Evolutionary conservation across 768 basidiomycete genomes (phyloP).

Genomic region (Austroboletus eburneus): DNA sequence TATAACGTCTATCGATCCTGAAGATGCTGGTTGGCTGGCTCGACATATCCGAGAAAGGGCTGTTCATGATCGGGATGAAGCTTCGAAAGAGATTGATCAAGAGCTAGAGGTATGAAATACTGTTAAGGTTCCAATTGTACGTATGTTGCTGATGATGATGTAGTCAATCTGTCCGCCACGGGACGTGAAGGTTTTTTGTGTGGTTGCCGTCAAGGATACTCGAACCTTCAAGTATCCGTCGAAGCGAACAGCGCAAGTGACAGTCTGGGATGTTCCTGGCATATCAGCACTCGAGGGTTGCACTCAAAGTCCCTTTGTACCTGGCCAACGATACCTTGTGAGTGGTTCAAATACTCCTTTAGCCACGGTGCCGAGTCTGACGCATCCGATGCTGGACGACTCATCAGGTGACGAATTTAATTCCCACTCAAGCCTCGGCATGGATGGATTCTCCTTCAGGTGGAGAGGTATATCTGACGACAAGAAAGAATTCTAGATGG

Average conservation of each 20-base stretch:
- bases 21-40: conserved; percentile 63
- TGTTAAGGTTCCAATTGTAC: not conserved
- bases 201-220: conserved; percentile 65
- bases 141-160: conserved; percentile 5
- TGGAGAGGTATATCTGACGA: conserved; percentile 68
- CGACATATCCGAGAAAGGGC: conserved; percentile 46
- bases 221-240: conserved; percentile 47
- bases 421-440: conserved; percentile 61
- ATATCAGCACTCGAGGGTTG: conserved; percentile 49
- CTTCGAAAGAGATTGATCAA: conserved; percentile 59
- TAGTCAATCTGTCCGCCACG: conserved; percentile 67
- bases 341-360: conserved; percentile 16
- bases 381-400: not conserved
- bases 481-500: conserved; percentile 65
- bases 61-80: conserved; percentile 45
- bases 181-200: conserved; percentile 70
- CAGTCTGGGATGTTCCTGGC: conserved; percentile 73
- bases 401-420: conserved; percentile 53
- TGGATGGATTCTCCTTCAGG: conserved; percentile 65
- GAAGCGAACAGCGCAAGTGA: conserved; percentile 67
- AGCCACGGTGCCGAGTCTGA: not conserved
- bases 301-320: conserved; percentile 46
- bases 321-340: conserved; percentile 68
- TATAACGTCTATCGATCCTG: conserved; percentile 37
- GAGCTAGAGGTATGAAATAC: conserved; percentile 62